These are phyloP conservation scores for Annulohypoxylon nitens DNA, from an alignment of 495 filamentous ascomycete genomes.

Conservation along the genomic window DNA sequence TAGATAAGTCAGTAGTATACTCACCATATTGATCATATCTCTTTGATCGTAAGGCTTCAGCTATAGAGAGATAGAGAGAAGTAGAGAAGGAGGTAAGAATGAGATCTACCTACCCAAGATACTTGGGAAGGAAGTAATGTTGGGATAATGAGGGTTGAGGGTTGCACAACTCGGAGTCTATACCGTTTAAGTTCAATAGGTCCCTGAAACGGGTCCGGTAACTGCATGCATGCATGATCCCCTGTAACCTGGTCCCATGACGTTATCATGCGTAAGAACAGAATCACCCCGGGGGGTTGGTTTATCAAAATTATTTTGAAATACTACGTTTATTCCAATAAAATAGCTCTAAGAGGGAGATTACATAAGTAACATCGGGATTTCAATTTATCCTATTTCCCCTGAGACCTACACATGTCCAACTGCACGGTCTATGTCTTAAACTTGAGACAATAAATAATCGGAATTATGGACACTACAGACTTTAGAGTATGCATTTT, in stretches of 20 bases:
- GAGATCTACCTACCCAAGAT: conserved; percentile 1
- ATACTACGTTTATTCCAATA: neutral
- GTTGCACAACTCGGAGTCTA: neutral
- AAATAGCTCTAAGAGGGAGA: neutral
- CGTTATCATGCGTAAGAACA: conserved; percentile 33
- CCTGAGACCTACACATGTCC: neutral
- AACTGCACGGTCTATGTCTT: neutral
- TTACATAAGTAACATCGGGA: neutral
- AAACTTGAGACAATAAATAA: neutral
- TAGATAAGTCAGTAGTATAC: neutral
- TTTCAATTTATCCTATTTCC: neutral
- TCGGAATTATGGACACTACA: neutral
- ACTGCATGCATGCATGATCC: conserved; percentile 21
- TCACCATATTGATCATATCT: conserved; percentile 37
- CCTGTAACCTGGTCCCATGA: conserved; percentile 38
- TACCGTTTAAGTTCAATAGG: neutral
- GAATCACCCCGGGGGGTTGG: conserved; percentile 3
- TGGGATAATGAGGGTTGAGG: conserved; percentile 6
- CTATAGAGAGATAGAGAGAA: neutral
- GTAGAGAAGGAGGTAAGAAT: neutral
- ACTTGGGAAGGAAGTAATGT: neutral
- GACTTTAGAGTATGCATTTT: neutral
- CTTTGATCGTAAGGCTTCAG: conserved; percentile 17
- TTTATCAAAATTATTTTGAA: no score
- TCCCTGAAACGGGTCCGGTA: conserved; percentile 21